These are phyloP conservation scores for Euphrasia arctica DNA, from an alignment of 305 asterid genomes.

Conservation along the genomic window DNA sequence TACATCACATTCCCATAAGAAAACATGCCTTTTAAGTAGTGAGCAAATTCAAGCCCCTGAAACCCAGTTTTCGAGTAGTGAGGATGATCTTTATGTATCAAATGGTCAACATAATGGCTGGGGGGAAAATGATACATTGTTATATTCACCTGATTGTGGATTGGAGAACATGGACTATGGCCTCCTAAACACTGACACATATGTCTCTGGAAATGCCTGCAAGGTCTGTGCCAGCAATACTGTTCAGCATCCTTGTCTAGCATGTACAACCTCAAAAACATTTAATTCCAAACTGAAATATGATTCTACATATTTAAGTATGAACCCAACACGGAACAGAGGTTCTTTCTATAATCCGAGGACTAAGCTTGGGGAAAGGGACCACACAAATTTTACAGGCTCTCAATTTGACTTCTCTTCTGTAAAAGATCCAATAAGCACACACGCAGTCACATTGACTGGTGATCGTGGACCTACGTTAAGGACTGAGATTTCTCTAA, in stretches of 20 bases:
- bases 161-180: conserved; percentile 34
- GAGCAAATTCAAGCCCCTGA: conserved; percentile 33
- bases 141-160: conserved; percentile 35
- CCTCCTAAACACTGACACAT: conserved; percentile 33
- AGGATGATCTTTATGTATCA: conserved; percentile 30
- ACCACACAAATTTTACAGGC: conserved; percentile 36
- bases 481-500: conserved; percentile 39
- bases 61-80: conserved; percentile 31
- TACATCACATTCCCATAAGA: conserved; percentile 27
- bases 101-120: conserved; percentile 26
- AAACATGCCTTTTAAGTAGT: conserved; percentile 24
- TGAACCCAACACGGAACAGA: conserved; percentile 58
- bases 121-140: conserved; percentile 36
- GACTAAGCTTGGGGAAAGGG: conserved; percentile 41
- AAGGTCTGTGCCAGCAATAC: conserved; percentile 28
- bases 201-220: conserved; percentile 33
- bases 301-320: conserved; percentile 53
- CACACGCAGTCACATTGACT: conserved; percentile 39
- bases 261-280: conserved; percentile 33
- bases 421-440: conserved; percentile 59
- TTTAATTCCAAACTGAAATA: conserved; percentile 38
- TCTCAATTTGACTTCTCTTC: conserved; percentile 70
- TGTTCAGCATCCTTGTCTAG: conserved; percentile 31
- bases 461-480: conserved; percentile 30
- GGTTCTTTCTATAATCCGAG: conserved; percentile 39